Base-by-base conservation (phyloP, 2,329 filamentous ascomycete species). In the Thyridium curvatum region DNA sequence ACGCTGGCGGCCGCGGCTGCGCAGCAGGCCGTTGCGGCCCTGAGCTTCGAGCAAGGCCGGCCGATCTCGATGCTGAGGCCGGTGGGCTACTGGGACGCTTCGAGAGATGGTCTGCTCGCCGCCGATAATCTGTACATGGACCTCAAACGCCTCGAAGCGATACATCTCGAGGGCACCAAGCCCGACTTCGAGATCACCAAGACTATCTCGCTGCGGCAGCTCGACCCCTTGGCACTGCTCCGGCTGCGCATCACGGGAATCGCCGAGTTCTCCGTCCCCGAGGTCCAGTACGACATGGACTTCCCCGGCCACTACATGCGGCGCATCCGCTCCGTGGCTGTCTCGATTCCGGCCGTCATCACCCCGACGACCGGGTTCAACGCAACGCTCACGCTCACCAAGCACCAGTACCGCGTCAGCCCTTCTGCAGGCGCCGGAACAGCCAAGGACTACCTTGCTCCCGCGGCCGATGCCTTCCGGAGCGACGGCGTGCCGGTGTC, bases 261-360 rank as follows among this genome's bases (percentile, higher is more conserved):
- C 4, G 36, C 32, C 18, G 37, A 40, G 12, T 55, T 62, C 38
- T 31, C 41, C 18, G 13, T 65, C 12, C 50, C 53, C 7, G 62
- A 67, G 45, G 26, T 43, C 5, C 29, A 59, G 5, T 64, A 56
- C 42, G 61, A 65, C 46, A 44, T 62, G 30, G 61, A 63, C 49
- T 64, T 53, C 41, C 62, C 64, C 1, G 61, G 62, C 3, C 64
- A 67, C 46, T 66, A 62, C 46, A 34, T 52, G 12, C 57, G 63
- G 1, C 54, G 59, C 6, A 59, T 65, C 40, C 50, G 48, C 14
- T 45, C 52, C 26, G 53, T 66, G 1, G 32, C 52, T 1, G 14
- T 66, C 2, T 50, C 58, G 0, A 54, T 67, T 9, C 60, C 56
- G 0, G 58, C 50, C 40, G 56, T 43, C 4, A 26, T 40, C 18